Evolutionary conservation across 2,329 filamentous ascomycete species (phyloP), one percentile per base, ranked within the genome.

Genomic region (Curvularia lunata): DNA sequence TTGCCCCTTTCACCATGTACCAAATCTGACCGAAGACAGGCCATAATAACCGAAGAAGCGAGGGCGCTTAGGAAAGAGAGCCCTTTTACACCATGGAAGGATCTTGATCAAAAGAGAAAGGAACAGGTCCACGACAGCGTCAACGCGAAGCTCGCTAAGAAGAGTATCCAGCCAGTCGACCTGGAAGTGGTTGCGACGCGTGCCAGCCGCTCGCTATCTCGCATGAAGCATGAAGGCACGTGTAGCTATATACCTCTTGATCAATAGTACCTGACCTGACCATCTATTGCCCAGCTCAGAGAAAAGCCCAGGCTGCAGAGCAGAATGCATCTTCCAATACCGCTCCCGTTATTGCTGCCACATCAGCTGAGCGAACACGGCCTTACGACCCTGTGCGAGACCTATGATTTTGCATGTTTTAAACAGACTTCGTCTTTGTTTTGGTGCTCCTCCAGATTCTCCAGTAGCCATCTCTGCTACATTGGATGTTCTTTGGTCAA

Each of bases 371-470:
- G 12, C 18, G 45, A 23, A 12, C 45, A 13, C 45, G 28, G 7
- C 45, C 45, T 47, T 47, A 47, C 28, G 45, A 47, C 19, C 45
- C 45, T 23, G 45, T 47, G 19, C 45, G 45, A 47, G 45, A 47
- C 18, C 18, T 47, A 8, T 47, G 18, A 34, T 34, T 43, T 42
- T 43, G 41, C 23, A 43, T 18, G 8, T 13, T 27, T 16, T 9
- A 9, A n/a, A 27, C 41, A 43, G 3, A 8, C 10, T n/a, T 18
- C 4, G 9, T 27, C 41, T 27, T 9, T 25, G 25, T 27, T 12
- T 7, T n/a, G 13, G 23, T 9, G 8, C 13, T 6, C 16, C 9
- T 23, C 23, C 5, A 43, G 13, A 25, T 12, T 13, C 25, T 27
- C 12, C 21, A 4, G 21, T n/a, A 43, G 12, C 19, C 23, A 4